Conservation (phyloP, 2,329 filamentous ascomycete species). For the Ophiocordyceps sinensis region DNA sequence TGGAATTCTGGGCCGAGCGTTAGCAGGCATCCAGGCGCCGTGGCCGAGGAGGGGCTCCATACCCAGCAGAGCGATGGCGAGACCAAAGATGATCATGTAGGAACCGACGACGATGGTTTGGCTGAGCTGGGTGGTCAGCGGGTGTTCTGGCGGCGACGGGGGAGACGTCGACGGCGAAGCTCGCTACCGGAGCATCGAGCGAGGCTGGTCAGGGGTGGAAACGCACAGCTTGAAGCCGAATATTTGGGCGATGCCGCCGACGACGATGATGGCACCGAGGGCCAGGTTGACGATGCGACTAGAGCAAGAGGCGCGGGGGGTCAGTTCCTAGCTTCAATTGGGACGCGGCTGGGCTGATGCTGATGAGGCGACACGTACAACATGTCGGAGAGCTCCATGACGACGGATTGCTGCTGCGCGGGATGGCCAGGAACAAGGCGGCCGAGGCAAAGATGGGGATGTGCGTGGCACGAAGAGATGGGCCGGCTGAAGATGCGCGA, state of each 20-base stretch:
- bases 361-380: slow-evolving; percentile 46
- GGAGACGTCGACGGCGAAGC: neutral
- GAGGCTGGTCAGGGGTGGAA: neutral
- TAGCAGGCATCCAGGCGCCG: slow-evolving; percentile 4
- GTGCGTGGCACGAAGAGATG: neutral
- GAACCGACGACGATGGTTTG: slow-evolving; percentile 56
- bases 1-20: slow-evolving; percentile 56
- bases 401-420: neutral
- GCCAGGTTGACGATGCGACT: slow-evolving; percentile 93
- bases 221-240: slow-evolving; percentile 47
- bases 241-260: slow-evolving; percentile 68
- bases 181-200: neutral
- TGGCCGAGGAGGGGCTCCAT: slow-evolving; percentile 6
- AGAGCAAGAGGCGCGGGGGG: slow-evolving; percentile 11
- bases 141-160: neutral
- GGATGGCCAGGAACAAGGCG: neutral
- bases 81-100: slow-evolving; percentile 86
- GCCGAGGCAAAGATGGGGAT: neutral
- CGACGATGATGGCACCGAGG: slow-evolving; percentile 72
- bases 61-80: slow-evolving; percentile 56
- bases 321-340: slow-evolving; percentile 15
- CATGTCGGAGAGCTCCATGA: slow-evolving; percentile 83
- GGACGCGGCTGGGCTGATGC: neutral
- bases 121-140: neutral
- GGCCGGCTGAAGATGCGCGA: neutral